Percentiles rank a stretch among this genome's conserved stretches.
phyloP scores from a whole-genome alignment of 345 rosid genomes.

The Psidium friedrichsthalianum region DNA sequence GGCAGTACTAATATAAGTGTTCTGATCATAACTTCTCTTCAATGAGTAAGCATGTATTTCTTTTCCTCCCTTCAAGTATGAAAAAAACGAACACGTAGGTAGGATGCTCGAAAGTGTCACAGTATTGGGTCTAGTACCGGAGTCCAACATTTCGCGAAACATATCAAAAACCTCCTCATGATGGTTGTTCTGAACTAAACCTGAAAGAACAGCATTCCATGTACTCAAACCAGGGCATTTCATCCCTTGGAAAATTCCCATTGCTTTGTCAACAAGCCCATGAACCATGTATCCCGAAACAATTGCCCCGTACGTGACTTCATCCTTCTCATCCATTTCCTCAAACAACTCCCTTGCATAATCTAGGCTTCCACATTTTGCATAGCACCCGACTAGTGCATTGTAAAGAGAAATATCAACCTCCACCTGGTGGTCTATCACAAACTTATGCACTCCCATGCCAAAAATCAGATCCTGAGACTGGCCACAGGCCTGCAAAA shows the following conservation, averaged over 20 bases:
- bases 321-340: constrained; percentile 57
- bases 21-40: constrained; percentile 33
- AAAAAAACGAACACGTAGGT: constrained; percentile 39
- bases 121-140: constrained; percentile 43
- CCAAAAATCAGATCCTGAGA: constrained; percentile 59
- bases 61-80: constrained; percentile 63
- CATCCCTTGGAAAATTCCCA: constrained; percentile 41
- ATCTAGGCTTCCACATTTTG: constrained; percentile 74
- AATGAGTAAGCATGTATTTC: constrained; percentile 63
- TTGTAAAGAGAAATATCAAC: constrained; percentile 48
- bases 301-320: constrained; percentile 48
- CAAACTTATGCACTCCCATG: constrained; percentile 49
- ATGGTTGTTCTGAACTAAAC: constrained; percentile 60
- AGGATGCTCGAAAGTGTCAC: constrained; percentile 57
- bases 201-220: constrained; percentile 80
- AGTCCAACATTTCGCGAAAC: constrained; percentile 46
- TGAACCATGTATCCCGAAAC: constrained; percentile 65
- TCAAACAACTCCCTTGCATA: constrained; percentile 61
- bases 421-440: constrained; percentile 29
- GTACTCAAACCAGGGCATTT: constrained; percentile 35
- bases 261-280: constrained; percentile 53
- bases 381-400: constrained; percentile 63
- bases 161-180: constrained; percentile 37
- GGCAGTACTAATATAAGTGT: constrained; percentile 59
- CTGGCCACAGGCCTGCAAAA: constrained; percentile 75